phyloP scores from a whole-genome alignment of 805 yeast genomes.

The Candida yuanshanica region DNA sequence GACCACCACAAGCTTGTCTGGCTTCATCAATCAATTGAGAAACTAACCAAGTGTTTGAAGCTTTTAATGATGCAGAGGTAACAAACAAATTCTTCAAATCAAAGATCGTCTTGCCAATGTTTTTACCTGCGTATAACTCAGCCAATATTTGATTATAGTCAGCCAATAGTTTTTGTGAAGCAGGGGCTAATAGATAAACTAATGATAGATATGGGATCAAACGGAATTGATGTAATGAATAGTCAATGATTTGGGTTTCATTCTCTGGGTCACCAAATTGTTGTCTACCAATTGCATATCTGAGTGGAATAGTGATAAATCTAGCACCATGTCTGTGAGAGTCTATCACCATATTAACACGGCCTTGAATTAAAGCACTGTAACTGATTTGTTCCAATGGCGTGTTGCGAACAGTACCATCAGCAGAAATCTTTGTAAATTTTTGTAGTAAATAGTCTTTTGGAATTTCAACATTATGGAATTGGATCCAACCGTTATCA shows the following conservation, averaged over 20 bases:
- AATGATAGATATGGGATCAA: slow-evolving; percentile 80
- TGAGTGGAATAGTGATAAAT: slow-evolving; percentile 74
- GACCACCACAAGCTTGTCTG: slow-evolving; percentile 95
- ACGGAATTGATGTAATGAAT: slow-evolving; percentile 85
- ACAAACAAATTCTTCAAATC: slow-evolving; percentile 75
- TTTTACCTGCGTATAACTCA: slow-evolving; percentile 44
- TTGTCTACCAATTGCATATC: slow-evolving; percentile 55
- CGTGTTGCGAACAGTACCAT: slow-evolving; percentile 63
- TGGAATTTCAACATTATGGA: slow-evolving; percentile 77
- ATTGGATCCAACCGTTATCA: slow-evolving; percentile 97
- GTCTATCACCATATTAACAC: slow-evolving; percentile 86
- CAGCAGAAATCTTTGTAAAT: slow-evolving; percentile 64
- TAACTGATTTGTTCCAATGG: slow-evolving; percentile 87
- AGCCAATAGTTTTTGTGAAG: slow-evolving; percentile 53
- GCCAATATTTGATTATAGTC: slow-evolving; percentile 45
- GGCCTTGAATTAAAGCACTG: slow-evolving; percentile 81
- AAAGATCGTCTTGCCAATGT: slow-evolving; percentile 46
- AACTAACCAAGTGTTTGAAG: slow-evolving; percentile 84
- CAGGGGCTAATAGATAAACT: slow-evolving; percentile 70
- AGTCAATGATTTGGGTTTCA: slow-evolving; percentile 76
- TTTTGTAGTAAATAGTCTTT: slow-evolving; percentile 76
- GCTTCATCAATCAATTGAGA: slow-evolving; percentile 79
- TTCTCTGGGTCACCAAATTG: slow-evolving; percentile 59
- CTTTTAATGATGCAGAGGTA: slow-evolving; percentile 82
- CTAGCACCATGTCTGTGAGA: slow-evolving; percentile 77